Conservation (phyloP, 2,329 filamentous ascomycete genomes). For the Botrytis squamosa region DNA sequence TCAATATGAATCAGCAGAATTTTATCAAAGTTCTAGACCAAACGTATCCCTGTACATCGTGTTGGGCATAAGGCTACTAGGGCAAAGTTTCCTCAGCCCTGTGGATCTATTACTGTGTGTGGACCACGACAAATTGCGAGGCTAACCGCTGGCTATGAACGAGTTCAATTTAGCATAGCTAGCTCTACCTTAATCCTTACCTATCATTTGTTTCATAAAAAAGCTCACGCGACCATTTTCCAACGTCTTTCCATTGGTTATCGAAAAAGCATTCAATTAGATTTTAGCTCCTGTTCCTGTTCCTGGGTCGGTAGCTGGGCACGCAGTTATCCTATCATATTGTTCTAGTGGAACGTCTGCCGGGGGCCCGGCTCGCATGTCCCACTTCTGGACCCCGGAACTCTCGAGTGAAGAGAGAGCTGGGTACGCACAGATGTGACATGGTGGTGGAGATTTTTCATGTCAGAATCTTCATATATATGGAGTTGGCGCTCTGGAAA, state of each 20-base stretch:
- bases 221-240: neutral
- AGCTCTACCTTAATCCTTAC: neutral
- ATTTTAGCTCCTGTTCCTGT: neutral
- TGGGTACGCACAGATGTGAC: neutral
- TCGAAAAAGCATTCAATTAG: neutral
- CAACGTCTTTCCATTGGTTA: neutral
- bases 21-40: neutral
- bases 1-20: neutral
- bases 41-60: neutral
- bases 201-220: neutral
- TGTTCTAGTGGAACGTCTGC: neutral
- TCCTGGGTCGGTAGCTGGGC: neutral
- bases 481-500: neutral
- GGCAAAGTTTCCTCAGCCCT: neutral
- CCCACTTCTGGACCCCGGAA: neutral
- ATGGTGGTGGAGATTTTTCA: neutral
- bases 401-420: neutral
- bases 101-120: neutral
- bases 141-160: neutral
- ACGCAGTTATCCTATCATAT: neutral
- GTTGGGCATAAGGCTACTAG: neutral
- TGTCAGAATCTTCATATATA: neutral
- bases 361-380: neutral
- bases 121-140: neutral
- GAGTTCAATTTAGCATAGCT: neutral